Evolutionary conservation across 2,329 filamentous ascomycete species (phyloP), one percentile per base, ranked within the genome.

Genomic region (Ceratocystis albifundus): DNA sequence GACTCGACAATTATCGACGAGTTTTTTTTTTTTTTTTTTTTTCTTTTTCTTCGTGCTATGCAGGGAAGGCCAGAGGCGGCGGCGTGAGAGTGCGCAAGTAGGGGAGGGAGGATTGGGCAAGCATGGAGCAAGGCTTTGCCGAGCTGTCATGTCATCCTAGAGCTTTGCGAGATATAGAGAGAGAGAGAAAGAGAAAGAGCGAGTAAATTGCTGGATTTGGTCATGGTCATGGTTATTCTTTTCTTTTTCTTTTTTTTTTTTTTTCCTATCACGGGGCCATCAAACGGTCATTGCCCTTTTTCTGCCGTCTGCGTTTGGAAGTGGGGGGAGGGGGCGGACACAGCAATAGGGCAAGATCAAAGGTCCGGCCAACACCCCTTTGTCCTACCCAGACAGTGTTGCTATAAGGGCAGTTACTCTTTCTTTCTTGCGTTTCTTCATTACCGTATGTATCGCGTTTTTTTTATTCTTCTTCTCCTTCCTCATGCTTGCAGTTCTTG

Each of bases 141-240:
- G 53, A 57, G 53, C 53, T 57, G 53, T 57, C 53, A 57, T 32
- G 53, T 57, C 53, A 57, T 57, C 53, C 53, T 28, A 32, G 53
- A 57, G 10, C 30, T 30, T 55, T 10, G 15, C 2, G 53, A 15
- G 53, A 10, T 7, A 10, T 4, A 55, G 53, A n/a, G 53, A 32
- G n/a, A 57, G 53, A 57, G 53, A 10, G n/a, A 10, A 15, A 55
- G 53, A n/a, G 53, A 32, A 30, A 57, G 53, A 57, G 25, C 22
- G 53, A 57, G 17, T 8, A 32, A 32, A 8, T 32, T 32, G 6
- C 32, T 32, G 6, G 32, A 8, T 8, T 32, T 7, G 8, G 32
- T 7, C 25, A n/a, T n/a, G n/a, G n/a, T n/a, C 30, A 6, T 32
- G 30, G 5, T 32, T 6, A 32, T 32, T 32, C 30, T 32, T 7